A percentile compares a stretch with the other conserved stretches of the same genome.
phyloP scores from a whole-genome alignment of 148 eudicot genomes.

The Limonium bicolor region DNA sequence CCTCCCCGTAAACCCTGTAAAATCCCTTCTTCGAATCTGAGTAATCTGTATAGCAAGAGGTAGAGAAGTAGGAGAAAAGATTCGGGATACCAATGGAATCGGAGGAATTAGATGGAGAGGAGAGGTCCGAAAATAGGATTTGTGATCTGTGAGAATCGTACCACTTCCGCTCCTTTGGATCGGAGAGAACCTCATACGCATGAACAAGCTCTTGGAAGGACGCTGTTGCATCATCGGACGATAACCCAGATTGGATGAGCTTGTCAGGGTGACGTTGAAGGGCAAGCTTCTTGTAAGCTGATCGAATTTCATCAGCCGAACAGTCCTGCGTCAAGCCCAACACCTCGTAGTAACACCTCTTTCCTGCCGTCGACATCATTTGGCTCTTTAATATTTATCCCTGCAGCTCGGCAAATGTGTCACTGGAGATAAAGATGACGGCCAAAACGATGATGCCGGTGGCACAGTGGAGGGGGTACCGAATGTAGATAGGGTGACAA shows the following conservation, averaged over 20 bases:
- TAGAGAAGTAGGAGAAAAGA: constrained; percentile 55
- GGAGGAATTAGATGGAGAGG: constrained; percentile 5
- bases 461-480: no score
- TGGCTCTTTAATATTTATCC: no score
- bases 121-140: constrained; percentile 38
- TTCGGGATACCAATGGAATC: constrained; percentile 32
- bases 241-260: constrained; percentile 58
- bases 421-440: no score
- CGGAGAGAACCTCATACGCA: constrained; percentile 91
- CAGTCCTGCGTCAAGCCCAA: constrained; percentile 46
- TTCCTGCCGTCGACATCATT: constrained; percentile 13
- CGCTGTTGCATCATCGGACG: constrained; percentile 64
- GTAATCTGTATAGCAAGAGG: constrained; percentile 60
- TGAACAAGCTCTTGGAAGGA: constrained; percentile 82
- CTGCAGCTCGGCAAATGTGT: no score
- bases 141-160: constrained; percentile 93
- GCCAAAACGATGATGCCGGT: no score
- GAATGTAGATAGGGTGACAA: no score
- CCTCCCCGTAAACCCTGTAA: constrained; percentile 64
- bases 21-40: constrained; percentile 43
- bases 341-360: constrained; percentile 81
- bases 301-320: constrained; percentile 67
- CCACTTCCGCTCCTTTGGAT: constrained; percentile 82
- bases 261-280: constrained; percentile 98
- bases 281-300: constrained; percentile 75